phyloP scores from a whole-genome alignment of 139 green algal species.

The Klebsormidium nitens region DNA sequence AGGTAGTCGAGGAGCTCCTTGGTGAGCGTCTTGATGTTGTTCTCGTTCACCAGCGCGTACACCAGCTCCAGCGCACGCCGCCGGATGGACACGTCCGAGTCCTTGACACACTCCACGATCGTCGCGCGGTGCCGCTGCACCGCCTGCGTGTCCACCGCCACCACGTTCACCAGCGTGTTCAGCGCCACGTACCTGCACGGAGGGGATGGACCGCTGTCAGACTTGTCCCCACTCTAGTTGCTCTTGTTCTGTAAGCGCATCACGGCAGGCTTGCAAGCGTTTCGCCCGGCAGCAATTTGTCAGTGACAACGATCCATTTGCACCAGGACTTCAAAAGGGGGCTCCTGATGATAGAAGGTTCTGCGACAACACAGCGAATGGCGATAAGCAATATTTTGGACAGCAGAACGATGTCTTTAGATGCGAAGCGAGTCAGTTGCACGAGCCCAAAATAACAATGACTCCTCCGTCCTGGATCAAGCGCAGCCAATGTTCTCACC shows the following conservation, averaged over 20 bases:
- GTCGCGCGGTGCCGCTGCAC: constrained; percentile 91
- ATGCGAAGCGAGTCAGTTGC: too few species aligned
- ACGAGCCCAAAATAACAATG: too few species aligned
- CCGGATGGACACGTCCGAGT: constrained; percentile 72
- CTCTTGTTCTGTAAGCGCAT: not conserved
- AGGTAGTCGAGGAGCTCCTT: constrained; percentile 96
- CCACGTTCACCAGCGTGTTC: constrained; percentile 84
- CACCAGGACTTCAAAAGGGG: too few species aligned
- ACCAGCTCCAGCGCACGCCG: constrained; percentile 89
- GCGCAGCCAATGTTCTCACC: constrained; percentile 27
- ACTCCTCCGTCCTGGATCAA: too few species aligned
- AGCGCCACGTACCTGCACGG: constrained; percentile 90
- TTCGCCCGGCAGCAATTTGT: too few species aligned
- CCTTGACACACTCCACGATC: constrained; percentile 96
- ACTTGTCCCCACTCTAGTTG: not conserved
- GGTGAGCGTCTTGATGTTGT: constrained; percentile 70
- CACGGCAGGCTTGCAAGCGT: too few species aligned
- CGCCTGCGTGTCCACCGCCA: constrained; percentile 76
- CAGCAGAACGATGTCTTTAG: too few species aligned
- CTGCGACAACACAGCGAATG: too few species aligned
- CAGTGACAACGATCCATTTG: too few species aligned
- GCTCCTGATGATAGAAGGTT: too few species aligned
- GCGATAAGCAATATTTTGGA: too few species aligned
- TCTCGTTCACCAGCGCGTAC: constrained; percentile 80
- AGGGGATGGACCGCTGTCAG: constrained; percentile 19